Base-by-base conservation (phyloP, 2,329 filamentous ascomycete genomes). In the Stachybotrys elegans region DNA sequence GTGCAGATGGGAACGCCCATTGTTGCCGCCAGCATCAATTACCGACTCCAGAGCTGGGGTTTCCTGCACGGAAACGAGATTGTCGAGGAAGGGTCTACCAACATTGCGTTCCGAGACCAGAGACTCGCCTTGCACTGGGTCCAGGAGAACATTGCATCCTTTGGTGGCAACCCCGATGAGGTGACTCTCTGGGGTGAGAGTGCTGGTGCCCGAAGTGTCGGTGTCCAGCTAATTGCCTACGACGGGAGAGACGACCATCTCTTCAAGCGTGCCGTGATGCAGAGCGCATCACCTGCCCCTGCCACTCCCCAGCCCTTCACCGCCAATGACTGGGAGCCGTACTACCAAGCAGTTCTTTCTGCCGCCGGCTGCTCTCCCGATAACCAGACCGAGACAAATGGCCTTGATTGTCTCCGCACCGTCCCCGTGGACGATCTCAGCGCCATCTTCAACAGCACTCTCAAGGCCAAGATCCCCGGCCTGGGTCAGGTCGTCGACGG, bases 401-500 rank as follows among this genome's bases (percentile, higher is more conserved):
- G 47, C 13, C 48, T 59, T 9, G 38, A 35, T 29, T 62, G 60
- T 42, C 54, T 63, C 6, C 50, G 59, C 3, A 36, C 22, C 4
- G 43, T 61, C 6, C 49, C 53, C 13, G 55, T 55, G 20, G 52
- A 35, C 52, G 57, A 50, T 1, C 49, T 62, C n/a, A 51, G 50
- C 43, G 43, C 46, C 22, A 47, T 58, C 38, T 49, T 58, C 46
- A 54, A 53, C 45, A 42, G 51, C 44, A n/a, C 42, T 42, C 16
- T 12, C 46, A 40, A 20, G 13, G 41, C 43, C 43, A 41, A 16
- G 53, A 23, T n/a, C 14, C 60, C 17, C 46, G 57, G 27, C 48
- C 49, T 49, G 32, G 45, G 43, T 29, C 42, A 43, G 38, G 46
- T 54, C 22, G 35, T 64, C 13, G 68, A 71, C 41, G 61, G 56